These are phyloP conservation scores for Ophiostoma ips DNA, from an alignment of 2,329 filamentous ascomycete species.

Conservation along the genomic window DNA sequence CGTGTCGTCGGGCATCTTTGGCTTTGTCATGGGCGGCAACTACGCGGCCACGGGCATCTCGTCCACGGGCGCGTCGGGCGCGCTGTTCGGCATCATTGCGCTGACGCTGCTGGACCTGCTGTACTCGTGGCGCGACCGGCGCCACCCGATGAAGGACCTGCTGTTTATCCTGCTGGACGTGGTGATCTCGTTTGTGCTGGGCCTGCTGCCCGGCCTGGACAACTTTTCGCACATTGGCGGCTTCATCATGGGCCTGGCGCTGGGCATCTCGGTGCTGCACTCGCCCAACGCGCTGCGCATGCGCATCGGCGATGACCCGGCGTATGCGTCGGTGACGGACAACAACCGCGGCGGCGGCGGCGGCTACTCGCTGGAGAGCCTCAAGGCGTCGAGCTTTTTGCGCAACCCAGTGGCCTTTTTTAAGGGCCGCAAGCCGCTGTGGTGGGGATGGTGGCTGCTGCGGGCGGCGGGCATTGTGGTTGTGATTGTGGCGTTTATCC, in stretches of 20 bases:
- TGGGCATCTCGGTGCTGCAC: conserved; percentile 77
- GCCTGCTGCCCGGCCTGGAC: conserved; percentile 81
- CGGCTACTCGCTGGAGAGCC: conserved; percentile 17
- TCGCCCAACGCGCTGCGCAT: conserved; percentile 70
- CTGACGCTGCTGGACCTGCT: conserved; percentile 78
- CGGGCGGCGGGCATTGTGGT: conserved; percentile 63
- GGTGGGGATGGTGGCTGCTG: conserved; percentile 97
- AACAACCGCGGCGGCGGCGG: conserved; percentile 30
- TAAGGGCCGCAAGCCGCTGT: conserved; percentile 78
- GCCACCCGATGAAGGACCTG: conserved; percentile 67
- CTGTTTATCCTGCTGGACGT: conserved; percentile 77
- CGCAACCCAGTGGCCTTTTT: conserved; percentile 66
- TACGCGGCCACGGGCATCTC: conserved; percentile 71
- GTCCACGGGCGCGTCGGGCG: conserved; percentile 79
- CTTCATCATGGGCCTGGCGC: conserved; percentile 78
- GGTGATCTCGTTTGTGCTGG: conserved; percentile 79
- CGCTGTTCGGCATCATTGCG: conserved; percentile 83
- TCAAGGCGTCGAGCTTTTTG: conserved; percentile 38
- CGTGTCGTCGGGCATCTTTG: conserved; percentile 82
- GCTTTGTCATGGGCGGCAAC: conserved; percentile 88
- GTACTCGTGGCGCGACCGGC: conserved; percentile 79
- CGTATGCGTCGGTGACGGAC: conserved; percentile 50
- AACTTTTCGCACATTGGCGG: conserved; percentile 97
- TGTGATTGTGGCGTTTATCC: conserved; percentile 73
- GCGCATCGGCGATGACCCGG: conserved; percentile 55